Evolutionary conservation across 1,284 basidiomycete genomes (phyloP).

Genomic region (Ustilago trichophora): DNA sequence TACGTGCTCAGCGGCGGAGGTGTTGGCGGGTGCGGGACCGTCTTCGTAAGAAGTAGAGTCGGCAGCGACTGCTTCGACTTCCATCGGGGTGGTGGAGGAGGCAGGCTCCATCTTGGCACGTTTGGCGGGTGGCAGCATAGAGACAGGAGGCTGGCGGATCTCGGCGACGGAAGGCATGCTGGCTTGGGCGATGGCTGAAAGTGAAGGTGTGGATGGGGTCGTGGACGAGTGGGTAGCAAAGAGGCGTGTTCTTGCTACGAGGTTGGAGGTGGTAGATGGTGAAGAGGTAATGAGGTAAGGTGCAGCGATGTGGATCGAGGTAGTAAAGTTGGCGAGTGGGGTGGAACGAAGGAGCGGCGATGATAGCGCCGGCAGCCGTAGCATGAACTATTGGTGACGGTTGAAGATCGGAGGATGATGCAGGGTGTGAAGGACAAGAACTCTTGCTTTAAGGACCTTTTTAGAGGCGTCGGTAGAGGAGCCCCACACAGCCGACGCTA

Average conservation of each 20-base stretch:
- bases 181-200: constrained; percentile 5
- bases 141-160: constrained; percentile 22
- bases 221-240: not conserved
- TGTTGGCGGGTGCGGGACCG: constrained; percentile 3
- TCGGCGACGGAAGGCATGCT: constrained; percentile 50
- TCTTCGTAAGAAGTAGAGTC: constrained; percentile 36
- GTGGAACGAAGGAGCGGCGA: not conserved
- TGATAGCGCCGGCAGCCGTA: constrained; percentile 15
- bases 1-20: constrained; percentile 5
- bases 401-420: too few relatives aligned
- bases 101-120: constrained; percentile 28
- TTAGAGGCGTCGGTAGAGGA: too few relatives aligned
- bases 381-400: constrained; percentile 29
- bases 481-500: too few relatives aligned
- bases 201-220: not conserved
- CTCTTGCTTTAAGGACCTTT: too few relatives aligned
- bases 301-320: too few relatives aligned
- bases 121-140: constrained; percentile 43
- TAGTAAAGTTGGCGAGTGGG: not conserved
- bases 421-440: too few relatives aligned
- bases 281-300: too few relatives aligned
- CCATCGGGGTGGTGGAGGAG: not conserved
- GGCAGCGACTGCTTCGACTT: constrained; percentile 34
- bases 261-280: not conserved
- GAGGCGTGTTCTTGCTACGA: not conserved